Base-by-base conservation (phyloP, 1,284 basidiomycete genomes). In the Coniferiporia sulphurascens region DNA sequence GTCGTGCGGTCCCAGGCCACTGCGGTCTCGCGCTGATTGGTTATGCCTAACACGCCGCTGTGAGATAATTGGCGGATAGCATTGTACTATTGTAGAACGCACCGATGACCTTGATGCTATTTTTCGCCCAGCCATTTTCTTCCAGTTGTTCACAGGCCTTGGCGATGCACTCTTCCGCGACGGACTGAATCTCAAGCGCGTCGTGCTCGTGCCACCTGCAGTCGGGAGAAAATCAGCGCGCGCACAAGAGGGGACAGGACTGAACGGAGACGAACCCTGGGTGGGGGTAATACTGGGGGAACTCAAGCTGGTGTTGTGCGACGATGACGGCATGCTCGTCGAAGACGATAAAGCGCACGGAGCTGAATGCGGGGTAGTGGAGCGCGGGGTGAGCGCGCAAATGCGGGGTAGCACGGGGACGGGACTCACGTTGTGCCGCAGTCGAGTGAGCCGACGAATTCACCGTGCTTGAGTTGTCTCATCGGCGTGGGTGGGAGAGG, bases 11-110 rank as follows among this genome's bases (percentile, higher is more conserved):
- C 92, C 97, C 97, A 99, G 10, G 89, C 92, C 17, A 98, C 87
- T 1, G 95, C 89, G 4, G 97, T 99, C 73, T 99, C 96, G 61
- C 97, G 87, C 76, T 99, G 96, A 72, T 98, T 99, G 52, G 96
- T 98, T 74, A 99, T 93, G 43, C 95, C 91, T 92, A 69, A 69
- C 8, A 60, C 49, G 35, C 27, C 12, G n/a, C 9, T 8, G 15
- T 35, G 46, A 56, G 32, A 13, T 59, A 52, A 63, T 61, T 63
- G 63, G 62, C 67, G 62, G 58, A 60, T 44, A 53, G 17, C 17
- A 5, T 19, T 19, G 15, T 22, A 19, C 4, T 21, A 52, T 48
- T 59, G 32, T 48, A 44, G 35, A 52, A 76, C 84, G 62, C 67
- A 92, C 93, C 96, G 65, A 99, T 93, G 61, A 91, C 91, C 74